Evolutionary conservation across 805 yeast species (phyloP).

Genomic region (Zygoascus biomembranicola): DNA sequence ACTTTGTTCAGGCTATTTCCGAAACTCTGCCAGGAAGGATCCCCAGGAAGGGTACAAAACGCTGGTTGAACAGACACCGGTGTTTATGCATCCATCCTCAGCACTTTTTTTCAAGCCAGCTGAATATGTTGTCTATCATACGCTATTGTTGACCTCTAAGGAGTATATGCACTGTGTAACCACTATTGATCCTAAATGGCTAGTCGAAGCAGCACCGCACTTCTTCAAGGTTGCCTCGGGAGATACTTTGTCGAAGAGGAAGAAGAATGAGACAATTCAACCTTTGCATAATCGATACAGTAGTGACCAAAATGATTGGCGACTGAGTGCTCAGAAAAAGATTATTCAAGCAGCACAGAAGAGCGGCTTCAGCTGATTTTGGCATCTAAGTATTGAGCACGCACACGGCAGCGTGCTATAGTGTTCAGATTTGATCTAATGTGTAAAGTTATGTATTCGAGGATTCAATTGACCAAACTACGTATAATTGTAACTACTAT

Average conservation of each 20-base stretch:
- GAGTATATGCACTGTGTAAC: conserved; percentile 83
- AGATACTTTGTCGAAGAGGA: conserved; percentile 37
- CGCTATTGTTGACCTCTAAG: conserved; percentile 72
- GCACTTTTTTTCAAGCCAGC: conserved; percentile 70
- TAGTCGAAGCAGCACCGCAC: conserved; percentile 64
- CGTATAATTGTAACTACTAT: neutral
- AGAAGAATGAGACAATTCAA: conserved; percentile 56
- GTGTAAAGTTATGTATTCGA: too few species aligned
- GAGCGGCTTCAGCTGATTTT: neutral
- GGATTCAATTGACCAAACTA: neutral
- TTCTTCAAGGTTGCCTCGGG: conserved; percentile 52
- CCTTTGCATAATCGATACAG: conserved; percentile 62
- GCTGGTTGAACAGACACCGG: conserved; percentile 34
- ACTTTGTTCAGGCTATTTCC: conserved; percentile 59
- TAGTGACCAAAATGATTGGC: conserved; percentile 64
- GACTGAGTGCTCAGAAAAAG: conserved; percentile 43
- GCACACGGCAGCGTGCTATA: too few species aligned
- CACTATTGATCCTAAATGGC: conserved; percentile 61
- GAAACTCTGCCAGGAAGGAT: conserved; percentile 56
- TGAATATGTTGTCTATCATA: conserved; percentile 67
- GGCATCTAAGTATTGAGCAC: too few species aligned
- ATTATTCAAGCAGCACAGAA: conserved; percentile 6
- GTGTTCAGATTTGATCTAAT: too few species aligned
- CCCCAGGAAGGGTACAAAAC: conserved; percentile 47
- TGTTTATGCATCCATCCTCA: conserved; percentile 81